phyloP scores from a whole-genome alignment of 495 filamentous ascomycete genomes.

The Haplographium delicatum region DNA sequence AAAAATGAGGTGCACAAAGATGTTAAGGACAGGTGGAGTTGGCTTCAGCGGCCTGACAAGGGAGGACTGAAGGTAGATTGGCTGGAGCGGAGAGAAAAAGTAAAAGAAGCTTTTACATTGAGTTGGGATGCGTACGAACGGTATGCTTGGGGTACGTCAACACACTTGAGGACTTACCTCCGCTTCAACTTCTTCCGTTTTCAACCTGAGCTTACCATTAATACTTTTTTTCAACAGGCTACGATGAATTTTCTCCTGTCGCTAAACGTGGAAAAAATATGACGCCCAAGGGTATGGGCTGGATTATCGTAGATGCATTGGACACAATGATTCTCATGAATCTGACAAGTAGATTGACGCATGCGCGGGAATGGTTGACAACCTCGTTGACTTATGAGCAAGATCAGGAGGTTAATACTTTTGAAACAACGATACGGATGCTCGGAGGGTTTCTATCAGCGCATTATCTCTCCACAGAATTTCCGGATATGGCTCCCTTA shows the following conservation, averaged over 20 bases:
- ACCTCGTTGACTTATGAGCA: constrained; percentile 78
- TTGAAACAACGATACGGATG: constrained; percentile 98
- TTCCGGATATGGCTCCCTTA: constrained; percentile 62
- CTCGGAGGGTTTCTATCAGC: constrained; percentile 90
- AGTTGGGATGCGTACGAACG: constrained; percentile 92
- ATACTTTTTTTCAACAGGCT: constrained; percentile 57
- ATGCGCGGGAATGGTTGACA: constrained; percentile 89
- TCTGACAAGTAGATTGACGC: constrained; percentile 74
- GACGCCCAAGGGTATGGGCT: constrained; percentile 78
- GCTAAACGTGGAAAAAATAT: constrained; percentile 77
- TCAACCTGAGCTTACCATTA: too few species aligned
- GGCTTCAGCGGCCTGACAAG: constrained; percentile 34
- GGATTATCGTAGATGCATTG: constrained; percentile 95
- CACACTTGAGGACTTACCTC: neutral
- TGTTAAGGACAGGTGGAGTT: constrained; percentile 34
- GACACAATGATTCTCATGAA: constrained; percentile 99
- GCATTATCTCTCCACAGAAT: constrained; percentile 80
- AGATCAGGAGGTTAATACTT: constrained; percentile 92
- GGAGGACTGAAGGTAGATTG: constrained; percentile 53
- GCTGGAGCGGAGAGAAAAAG: constrained; percentile 69
- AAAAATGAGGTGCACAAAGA: constrained; percentile 27
- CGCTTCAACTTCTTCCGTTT: too few species aligned
- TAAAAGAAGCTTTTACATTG: constrained; percentile 82
- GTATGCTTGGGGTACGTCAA: constrained; percentile 82
- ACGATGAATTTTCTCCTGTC: constrained; percentile 79